Percentiles rank a stretch among this genome's conserved stretches.
Evolutionary conservation across 1,284 basidiomycete species (phyloP).

Genomic region (Microbotryum intermedium): DNA sequence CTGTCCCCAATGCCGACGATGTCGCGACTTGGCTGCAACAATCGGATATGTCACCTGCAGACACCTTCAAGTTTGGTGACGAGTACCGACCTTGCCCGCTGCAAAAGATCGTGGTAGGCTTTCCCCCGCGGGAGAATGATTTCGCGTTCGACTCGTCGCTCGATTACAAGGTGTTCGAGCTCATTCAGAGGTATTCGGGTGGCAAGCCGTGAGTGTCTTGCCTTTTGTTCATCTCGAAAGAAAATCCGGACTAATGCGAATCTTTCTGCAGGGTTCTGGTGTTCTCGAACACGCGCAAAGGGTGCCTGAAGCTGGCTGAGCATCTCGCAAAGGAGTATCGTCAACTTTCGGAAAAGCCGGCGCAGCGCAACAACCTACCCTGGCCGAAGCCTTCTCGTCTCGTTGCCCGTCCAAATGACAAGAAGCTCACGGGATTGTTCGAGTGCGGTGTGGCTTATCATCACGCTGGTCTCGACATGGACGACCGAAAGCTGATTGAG

Average conservation of each 20-base stretch:
- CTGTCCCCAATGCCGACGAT: slow-evolving; percentile 85
- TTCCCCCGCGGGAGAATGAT: slow-evolving; percentile 50
- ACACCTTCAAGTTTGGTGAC: slow-evolving; percentile 78
- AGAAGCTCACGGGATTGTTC: slow-evolving; percentile 32
- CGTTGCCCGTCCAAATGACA: slow-evolving; percentile 23
- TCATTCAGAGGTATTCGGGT: slow-evolving; percentile 59
- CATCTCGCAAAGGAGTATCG: slow-evolving; percentile 62
- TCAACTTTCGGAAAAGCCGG: slow-evolving; percentile 46
- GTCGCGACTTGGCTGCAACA: slow-evolving; percentile 77
- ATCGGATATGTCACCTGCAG: slow-evolving; percentile 45
- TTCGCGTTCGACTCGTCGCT: slow-evolving; percentile 66
- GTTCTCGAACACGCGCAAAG: slow-evolving; percentile 78
- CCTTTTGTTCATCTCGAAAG: background rate
- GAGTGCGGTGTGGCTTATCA: slow-evolving; percentile 66
- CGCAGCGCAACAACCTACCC: slow-evolving; percentile 45
- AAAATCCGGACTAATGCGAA: background rate
- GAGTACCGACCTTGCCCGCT: slow-evolving; percentile 79
- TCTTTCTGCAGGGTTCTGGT: slow-evolving; percentile 50
- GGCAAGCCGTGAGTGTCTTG: slow-evolving; percentile 53
- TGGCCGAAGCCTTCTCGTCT: slow-evolving; percentile 6
- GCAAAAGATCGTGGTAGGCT: slow-evolving; percentile 58
- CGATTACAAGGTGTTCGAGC: slow-evolving; percentile 62
- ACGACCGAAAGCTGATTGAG: slow-evolving; percentile 64
- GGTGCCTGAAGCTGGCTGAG: slow-evolving; percentile 57
- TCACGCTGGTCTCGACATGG: slow-evolving; percentile 68